A percentile compares a stretch with the other conserved stretches of the same genome.
phyloP scores from a whole-genome alignment of 2,329 filamentous ascomycete species.

The Botryotinia globosa region DNA sequence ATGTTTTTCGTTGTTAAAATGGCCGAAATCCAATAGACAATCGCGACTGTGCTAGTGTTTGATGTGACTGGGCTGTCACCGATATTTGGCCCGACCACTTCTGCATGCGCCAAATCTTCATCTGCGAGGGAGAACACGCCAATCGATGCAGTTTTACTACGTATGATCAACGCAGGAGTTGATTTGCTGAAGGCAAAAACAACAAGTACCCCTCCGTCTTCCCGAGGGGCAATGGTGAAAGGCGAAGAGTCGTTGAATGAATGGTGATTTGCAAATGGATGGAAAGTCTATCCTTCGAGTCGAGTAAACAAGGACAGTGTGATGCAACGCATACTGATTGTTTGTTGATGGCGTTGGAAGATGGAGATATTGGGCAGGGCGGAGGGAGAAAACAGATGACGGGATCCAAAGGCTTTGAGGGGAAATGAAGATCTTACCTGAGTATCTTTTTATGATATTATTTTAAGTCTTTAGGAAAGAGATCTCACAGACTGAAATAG shows the following conservation, averaged over 20 bases:
- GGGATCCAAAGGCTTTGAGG: background rate
- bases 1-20: background rate
- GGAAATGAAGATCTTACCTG: slow-evolving; percentile 18
- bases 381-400: slow-evolving; percentile 20
- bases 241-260: slow-evolving; percentile 18
- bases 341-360: slow-evolving; percentile 5
- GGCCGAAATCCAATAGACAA: background rate
- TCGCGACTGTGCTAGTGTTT: slow-evolving; percentile 2
- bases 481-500: slow-evolving; percentile 13
- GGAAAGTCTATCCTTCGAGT: background rate
- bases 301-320: background rate
- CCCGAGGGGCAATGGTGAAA: slow-evolving; percentile 30
- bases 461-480: background rate
- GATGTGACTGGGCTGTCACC: slow-evolving; percentile 6
- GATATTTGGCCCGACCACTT: slow-evolving; percentile 12
- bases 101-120: slow-evolving; percentile 15
- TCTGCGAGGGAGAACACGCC: slow-evolving; percentile 6
- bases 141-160: slow-evolving; percentile 3
- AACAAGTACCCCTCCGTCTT: slow-evolving; percentile 32
- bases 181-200: background rate
- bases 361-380: background rate
- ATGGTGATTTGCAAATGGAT: background rate
- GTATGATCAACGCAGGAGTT: background rate
- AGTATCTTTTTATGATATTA: slow-evolving; percentile 6
- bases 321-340: background rate